Percentiles rank a stretch among this genome's conserved stretches.
Evolutionary conservation across 75 land plant genomes (phyloP).

Genomic region (Gnetum montanum): DNA sequence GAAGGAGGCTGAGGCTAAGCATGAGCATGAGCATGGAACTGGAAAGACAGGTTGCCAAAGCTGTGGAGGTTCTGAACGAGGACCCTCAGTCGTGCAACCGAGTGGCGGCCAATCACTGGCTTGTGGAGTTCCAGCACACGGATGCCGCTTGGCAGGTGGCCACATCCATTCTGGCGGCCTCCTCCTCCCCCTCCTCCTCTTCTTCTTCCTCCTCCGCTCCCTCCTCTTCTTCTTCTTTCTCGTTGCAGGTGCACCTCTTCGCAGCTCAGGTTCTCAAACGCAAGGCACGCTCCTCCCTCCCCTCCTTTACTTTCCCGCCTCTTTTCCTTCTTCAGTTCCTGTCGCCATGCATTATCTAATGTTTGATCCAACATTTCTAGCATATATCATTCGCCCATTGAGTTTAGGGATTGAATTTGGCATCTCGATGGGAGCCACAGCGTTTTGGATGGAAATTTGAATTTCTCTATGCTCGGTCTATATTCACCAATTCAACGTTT

Average conservation of each 20-base stretch:
- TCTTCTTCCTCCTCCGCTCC: too few relatives aligned
- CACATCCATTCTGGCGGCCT: slow-evolving; percentile 67
- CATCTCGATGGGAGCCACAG: too few relatives aligned
- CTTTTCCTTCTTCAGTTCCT: background rate
- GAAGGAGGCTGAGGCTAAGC: background rate
- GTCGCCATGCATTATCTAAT: background rate
- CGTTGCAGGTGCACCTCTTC: slow-evolving; percentile 84
- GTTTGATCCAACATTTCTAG: too few relatives aligned
- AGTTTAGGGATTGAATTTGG: too few relatives aligned
- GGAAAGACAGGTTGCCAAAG: slow-evolving; percentile 66
- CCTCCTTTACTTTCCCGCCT: background rate
- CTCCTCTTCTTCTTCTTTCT: slow-evolving; percentile 6
- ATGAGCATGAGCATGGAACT: slow-evolving; percentile 37
- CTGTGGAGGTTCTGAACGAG: slow-evolving; percentile 86
- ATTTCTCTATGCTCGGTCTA: too few relatives aligned
- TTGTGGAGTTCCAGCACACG: slow-evolving; percentile 86
- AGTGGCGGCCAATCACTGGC: slow-evolving; percentile 97
- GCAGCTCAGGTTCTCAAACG: slow-evolving; percentile 92
- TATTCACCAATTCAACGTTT: too few relatives aligned
- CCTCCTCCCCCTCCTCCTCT: too few relatives aligned
- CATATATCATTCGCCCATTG: too few relatives aligned
- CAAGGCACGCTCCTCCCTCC: slow-evolving; percentile 37
- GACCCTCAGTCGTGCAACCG: slow-evolving; percentile 74
- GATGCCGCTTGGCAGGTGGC: slow-evolving; percentile 95
- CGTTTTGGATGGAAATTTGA: too few relatives aligned